A percentile compares a stretch with the other conserved stretches of the same genome.
Evolutionary conservation across 345 rosid genomes (phyloP).

Genomic region (Litchi chinensis): DNA sequence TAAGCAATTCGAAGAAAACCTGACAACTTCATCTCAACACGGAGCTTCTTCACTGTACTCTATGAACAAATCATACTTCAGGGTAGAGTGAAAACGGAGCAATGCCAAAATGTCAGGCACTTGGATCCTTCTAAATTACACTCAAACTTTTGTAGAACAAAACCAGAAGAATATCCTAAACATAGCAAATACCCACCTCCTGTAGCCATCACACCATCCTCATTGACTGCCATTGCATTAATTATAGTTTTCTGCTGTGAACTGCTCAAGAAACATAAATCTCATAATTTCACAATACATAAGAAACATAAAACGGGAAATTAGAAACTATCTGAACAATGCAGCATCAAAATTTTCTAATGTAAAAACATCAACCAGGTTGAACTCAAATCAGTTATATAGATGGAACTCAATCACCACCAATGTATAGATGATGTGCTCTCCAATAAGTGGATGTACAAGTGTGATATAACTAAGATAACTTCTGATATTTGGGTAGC

Average conservation of each 20-base stretch:
- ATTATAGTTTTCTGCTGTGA: conserved; percentile 99
- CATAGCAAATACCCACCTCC: conserved; percentile 62
- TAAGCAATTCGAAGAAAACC: neutral
- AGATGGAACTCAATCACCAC: neutral
- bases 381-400: neutral
- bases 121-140: neutral
- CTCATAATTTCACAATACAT: neutral
- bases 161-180: neutral
- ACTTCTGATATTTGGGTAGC: neutral
- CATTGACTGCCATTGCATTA: conserved; percentile 90
- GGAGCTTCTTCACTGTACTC: neutral
- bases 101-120: neutral
- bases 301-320: neutral
- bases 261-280: conserved; percentile 53
- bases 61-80: neutral
- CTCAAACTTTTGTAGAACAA: neutral
- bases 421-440: neutral
- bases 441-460: neutral
- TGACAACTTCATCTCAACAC: neutral
- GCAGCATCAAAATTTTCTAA: neutral
- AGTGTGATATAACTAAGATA: neutral
- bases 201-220: conserved; percentile 95
- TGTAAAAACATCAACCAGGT: neutral
- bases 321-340: neutral
- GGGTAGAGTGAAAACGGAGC: neutral